phyloP scores from a whole-genome alignment of 257 asterid species.

The Nicotiana benthamiana region DNA sequence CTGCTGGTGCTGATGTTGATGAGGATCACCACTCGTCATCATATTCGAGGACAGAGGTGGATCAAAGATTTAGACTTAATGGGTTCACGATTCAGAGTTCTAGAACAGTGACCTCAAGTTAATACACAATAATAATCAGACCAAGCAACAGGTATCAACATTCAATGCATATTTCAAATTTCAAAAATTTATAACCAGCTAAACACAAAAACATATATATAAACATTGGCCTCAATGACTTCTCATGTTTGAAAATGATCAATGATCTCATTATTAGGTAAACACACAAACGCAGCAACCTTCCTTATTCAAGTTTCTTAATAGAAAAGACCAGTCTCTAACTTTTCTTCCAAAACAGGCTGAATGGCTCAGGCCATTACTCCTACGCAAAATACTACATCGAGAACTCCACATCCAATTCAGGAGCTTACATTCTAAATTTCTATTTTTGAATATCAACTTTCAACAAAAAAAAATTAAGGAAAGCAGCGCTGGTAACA shows the following conservation, averaged over 20 bases:
- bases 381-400: background rate
- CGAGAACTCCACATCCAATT: background rate
- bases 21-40: constrained; percentile 15
- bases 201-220: background rate
- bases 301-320: background rate
- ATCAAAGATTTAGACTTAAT: background rate
- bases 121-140: background rate
- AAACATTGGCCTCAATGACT: background rate
- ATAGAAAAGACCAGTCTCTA: background rate
- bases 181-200: background rate
- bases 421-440: background rate
- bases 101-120: background rate
- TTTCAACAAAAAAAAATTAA: background rate
- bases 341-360: background rate
- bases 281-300: background rate
- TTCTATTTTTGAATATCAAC: background rate
- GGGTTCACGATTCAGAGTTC: background rate
- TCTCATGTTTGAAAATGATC: background rate
- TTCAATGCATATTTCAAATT: background rate
- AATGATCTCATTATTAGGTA: background rate
- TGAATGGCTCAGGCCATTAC: background rate
- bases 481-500: background rate
- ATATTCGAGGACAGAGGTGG: background rate
- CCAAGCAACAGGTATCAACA: background rate
- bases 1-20: constrained; percentile 11